Conservation (phyloP, 805 yeast species). For the Ogataea sp. region DNA sequence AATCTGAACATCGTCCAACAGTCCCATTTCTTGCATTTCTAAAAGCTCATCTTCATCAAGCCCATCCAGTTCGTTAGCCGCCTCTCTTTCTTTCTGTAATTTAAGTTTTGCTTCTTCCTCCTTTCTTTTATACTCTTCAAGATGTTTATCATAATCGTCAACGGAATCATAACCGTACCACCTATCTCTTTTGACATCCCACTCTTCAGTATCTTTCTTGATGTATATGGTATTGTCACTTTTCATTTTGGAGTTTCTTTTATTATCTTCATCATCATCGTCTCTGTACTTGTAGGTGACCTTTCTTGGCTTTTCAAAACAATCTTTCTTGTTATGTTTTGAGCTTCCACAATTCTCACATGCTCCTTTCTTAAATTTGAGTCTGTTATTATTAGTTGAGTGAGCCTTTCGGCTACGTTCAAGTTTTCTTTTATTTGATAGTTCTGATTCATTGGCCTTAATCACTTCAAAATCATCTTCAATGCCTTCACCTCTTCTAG, state of each 20-base stretch:
- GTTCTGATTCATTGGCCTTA: slow-evolving; percentile 2
- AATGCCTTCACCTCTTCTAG: slow-evolving; percentile 52
- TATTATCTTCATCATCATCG: slow-evolving; percentile 11
- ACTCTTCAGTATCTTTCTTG: slow-evolving; percentile 30
- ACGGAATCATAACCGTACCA: slow-evolving; percentile 71
- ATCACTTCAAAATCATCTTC: slow-evolving; percentile 31
- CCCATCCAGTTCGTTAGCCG: slow-evolving; percentile 5
- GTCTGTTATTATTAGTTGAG: slow-evolving; percentile 2
- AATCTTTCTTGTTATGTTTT: slow-evolving; percentile 43
- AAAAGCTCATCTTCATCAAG: slow-evolving; percentile 35
- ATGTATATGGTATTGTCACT: slow-evolving; percentile 9
- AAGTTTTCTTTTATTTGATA: slow-evolving; percentile 2
- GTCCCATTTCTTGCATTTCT: slow-evolving; percentile 33
- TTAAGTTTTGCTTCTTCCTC: slow-evolving; percentile 19
- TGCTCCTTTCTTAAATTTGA: slow-evolving; percentile 18
- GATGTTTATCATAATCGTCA: slow-evolving; percentile 47
- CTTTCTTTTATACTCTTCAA: slow-evolving; percentile 37
- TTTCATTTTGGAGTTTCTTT: slow-evolving; percentile 4
- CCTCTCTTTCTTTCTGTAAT: slow-evolving; percentile 6
- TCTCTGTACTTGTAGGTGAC: slow-evolving; percentile 25
- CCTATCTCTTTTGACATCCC: slow-evolving; percentile 69
- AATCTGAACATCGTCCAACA: slow-evolving; percentile 11
- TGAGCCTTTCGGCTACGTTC: too few relatives aligned
- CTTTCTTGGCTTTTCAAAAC: slow-evolving; percentile 49
- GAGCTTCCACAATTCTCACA: slow-evolving; percentile 56